These are phyloP conservation scores for Aspergillus hiratsukae DNA, from an alignment of 2,329 filamentous ascomycete species.

Conservation along the genomic window DNA sequence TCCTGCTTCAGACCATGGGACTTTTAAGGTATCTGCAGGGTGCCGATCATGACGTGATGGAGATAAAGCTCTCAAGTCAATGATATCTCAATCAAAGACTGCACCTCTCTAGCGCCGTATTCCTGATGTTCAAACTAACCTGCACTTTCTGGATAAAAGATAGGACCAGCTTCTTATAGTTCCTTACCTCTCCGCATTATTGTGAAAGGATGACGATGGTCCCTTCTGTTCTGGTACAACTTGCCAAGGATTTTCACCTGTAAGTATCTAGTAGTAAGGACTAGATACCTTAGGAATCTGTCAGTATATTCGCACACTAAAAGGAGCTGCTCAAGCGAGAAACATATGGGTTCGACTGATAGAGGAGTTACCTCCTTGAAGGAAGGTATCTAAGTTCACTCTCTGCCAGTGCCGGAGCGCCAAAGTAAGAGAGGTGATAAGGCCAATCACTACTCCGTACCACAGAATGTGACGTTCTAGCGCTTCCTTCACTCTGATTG, in stretches of 20 bases:
- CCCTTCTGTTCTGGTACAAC: too few species aligned
- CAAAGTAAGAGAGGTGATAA: background rate
- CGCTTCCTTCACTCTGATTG: background rate
- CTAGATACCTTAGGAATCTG: too few species aligned
- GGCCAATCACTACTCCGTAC: background rate
- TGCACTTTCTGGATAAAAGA: background rate
- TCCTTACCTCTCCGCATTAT: too few species aligned
- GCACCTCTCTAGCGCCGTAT: background rate
- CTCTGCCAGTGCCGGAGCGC: background rate
- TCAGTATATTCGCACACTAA: background rate
- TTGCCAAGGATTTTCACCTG: too few species aligned
- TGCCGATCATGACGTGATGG: background rate
- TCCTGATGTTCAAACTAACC: background rate
- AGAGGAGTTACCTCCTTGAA: background rate
- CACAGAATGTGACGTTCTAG: background rate
- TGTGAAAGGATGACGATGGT: too few species aligned
- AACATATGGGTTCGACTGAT: background rate
- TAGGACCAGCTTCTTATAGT: background rate
- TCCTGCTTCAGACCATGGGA: background rate
- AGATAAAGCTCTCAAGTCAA: background rate
- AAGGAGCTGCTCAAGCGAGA: background rate
- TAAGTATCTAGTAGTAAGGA: too few species aligned
- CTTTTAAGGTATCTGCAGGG: background rate
- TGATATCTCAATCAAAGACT: background rate
- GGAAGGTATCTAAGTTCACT: background rate